Evolutionary conservation across 2,329 filamentous ascomycete genomes (phyloP), one percentile per base, ranked within the genome.

Genomic region (Pseudocercospora pini-densiflorae): DNA sequence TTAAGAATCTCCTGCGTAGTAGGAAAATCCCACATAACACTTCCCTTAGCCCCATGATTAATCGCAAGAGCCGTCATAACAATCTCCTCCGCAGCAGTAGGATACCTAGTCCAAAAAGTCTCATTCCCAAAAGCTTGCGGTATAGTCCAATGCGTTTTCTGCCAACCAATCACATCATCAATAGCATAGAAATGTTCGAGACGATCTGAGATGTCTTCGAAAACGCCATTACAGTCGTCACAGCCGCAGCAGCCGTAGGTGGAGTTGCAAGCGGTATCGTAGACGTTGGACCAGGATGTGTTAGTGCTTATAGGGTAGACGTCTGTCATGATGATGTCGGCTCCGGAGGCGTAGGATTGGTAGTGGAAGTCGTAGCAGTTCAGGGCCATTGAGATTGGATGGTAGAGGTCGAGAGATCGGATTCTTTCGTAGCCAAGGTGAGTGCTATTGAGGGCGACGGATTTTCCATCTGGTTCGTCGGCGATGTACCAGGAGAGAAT

Each of bases 281-380:
- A 89, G 3, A 77, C 76, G 55, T 82, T 83, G 5, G 82, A 86
- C 67, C 79, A 87, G 3, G 81, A 84, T 3, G 81, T 77, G 76
- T 88, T 88, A 67, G 84, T 84, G 33, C 81, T 85, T 68, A 89
- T 82, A 1, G 87, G 87, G 73, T 89, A 89, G 1, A 83, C 82
- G 70, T 89, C 87, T 21, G 82, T 81, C 77, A 89, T 83, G 67
- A 89, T 75, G 68, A 89, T 84, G 71, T 89, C 87, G 5, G 85
- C 83, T 24, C 84, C 85, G 2, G 77, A 75, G 0, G 83, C 79
- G 77, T 89, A 89, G 7, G 83, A 76, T 2, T 76, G 75, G 72
- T 87, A 89, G 76, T 88, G 83, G 75, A 87, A 89, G 76, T 89
- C 83, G 65, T 83, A 81, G 79, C 87, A 89, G 77, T 89, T 89